Percentiles rank a stretch among this genome's conserved stretches.
phyloP scores from a whole-genome alignment of 164 flowering plant species.

The Nelumbo lutea region DNA sequence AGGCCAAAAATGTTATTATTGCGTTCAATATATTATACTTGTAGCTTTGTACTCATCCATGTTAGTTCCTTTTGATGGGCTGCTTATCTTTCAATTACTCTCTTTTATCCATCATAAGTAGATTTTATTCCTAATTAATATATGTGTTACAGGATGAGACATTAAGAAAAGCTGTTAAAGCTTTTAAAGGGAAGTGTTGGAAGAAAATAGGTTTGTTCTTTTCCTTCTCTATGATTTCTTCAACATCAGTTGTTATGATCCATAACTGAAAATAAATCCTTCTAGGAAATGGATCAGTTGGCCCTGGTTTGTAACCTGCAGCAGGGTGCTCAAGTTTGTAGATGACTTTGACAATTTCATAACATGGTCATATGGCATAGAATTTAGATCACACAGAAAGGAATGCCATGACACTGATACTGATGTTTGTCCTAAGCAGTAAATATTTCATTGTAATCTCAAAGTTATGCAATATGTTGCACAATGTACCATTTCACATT shows the following conservation, averaged over 20 bases:
- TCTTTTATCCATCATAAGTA: background rate
- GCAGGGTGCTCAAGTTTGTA: too few relatives aligned
- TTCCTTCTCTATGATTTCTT: slow-evolving; percentile 1
- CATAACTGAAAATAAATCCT: too few relatives aligned
- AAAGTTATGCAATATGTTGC: background rate
- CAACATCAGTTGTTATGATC: too few relatives aligned
- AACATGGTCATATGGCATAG: too few relatives aligned
- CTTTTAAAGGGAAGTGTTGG: slow-evolving; percentile 84
- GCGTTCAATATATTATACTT: background rate
- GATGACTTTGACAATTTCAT: too few relatives aligned
- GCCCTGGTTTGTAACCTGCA: too few relatives aligned
- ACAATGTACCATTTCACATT: background rate
- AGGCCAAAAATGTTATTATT: background rate
- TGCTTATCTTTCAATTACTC: slow-evolving; percentile 3
- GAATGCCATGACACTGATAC: background rate
- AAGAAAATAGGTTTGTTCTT: slow-evolving; percentile 80
- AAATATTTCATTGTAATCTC: background rate
- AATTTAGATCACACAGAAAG: too few relatives aligned
- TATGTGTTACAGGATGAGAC: slow-evolving; percentile 71
- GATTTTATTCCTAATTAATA: background rate
- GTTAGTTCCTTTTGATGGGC: background rate
- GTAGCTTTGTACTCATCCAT: slow-evolving; percentile 1
- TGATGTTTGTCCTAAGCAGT: background rate
- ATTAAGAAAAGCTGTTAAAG: slow-evolving; percentile 66
- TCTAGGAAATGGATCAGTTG: too few relatives aligned